Conservation (phyloP, 257 asterid species). For the Gynochthodes officinalis region DNA sequence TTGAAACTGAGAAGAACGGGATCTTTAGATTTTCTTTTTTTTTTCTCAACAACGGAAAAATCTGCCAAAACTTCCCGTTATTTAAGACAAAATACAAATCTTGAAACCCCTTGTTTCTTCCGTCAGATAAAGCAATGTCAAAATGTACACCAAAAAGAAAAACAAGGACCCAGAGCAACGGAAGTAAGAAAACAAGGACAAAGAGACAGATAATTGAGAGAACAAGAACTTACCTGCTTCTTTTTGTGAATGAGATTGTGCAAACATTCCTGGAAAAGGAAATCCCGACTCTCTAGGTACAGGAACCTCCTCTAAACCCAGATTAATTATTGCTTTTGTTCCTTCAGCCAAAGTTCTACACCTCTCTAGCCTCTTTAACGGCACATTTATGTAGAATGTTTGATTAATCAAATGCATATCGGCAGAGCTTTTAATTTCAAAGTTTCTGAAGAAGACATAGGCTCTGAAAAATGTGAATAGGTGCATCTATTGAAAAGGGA, state of each 20-base stretch:
- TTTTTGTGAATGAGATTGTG: slow-evolving; percentile 56
- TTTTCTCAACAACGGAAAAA: not conserved
- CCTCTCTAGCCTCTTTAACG: slow-evolving; percentile 86
- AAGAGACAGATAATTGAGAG: no score
- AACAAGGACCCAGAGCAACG: no score
- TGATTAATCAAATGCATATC: slow-evolving; percentile 92
- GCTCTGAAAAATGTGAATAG: slow-evolving; percentile 97
- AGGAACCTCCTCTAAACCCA: slow-evolving; percentile 88
- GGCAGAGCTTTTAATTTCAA: slow-evolving; percentile 82
- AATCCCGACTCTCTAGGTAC: slow-evolving; percentile 94
- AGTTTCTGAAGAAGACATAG: slow-evolving; percentile 92
- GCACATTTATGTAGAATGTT: slow-evolving; percentile 78
- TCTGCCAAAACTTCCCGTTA: not conserved
- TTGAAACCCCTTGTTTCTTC: slow-evolving; percentile 7
- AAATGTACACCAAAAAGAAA: not conserved
- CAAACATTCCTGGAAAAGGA: slow-evolving; percentile 84
- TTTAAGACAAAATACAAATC: not conserved
- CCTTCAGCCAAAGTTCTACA: slow-evolving; percentile 99
- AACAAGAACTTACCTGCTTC: slow-evolving; percentile 88
- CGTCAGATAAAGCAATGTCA: slow-evolving; percentile 10
- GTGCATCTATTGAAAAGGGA: slow-evolving; percentile 72
- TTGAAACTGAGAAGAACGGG: not conserved
- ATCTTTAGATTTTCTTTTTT: not conserved
- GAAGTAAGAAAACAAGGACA: no score
- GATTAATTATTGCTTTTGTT: slow-evolving; percentile 89